Base-by-base conservation (phyloP, 164 flowering plant species). In the Macadamia integrifolia region DNA sequence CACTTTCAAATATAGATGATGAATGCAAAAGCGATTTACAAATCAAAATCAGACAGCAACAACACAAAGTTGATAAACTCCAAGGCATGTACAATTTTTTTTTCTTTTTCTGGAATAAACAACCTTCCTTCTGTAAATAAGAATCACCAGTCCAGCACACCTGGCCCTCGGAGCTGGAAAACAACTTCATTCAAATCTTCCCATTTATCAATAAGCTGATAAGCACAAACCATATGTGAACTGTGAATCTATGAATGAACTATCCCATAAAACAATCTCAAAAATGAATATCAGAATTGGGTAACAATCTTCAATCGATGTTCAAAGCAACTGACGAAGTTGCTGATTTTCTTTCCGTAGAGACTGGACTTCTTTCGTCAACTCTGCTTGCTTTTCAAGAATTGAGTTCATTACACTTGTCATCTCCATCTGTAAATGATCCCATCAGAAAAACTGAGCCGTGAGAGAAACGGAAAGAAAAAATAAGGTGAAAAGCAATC, bases 321-420 rank as follows among this genome's bases (percentile, higher is more conserved):
- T 28, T 70, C 59, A 70, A n/a, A 90, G 89, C 69, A 88, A 70
- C 65, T 86, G 91, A 28, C 90, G 85, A 30, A 92, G 90, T 69
- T 86, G 86, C 73, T 87, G 88, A 74, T 81, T 88, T 83, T 94
- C 97, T 80, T 85, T 82, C 66, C 88, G 76, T 1, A 92, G 87
- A 64, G 85, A 74, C 68, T 86, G 85, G 12, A 94, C 82, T 80
- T 91, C 96, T 80, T 87, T 81, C 89, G 82, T 85, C 63, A 88
- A 77, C 79, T 87, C 93, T 42, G 83, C 82, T 77, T 84, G 90
- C 69, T 88, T 93, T 81, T 88, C 88, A 62, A 87, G 72, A 53
- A 90, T 72, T 18, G 81, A 65, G 61, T 69, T 82, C 89, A 84
- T 66, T 53, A 70, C 74, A 56, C 73, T 78, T 6, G 90, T 83